Conservation (phyloP, 176 grass and related monocot species). For the Themeda triandra region DNA sequence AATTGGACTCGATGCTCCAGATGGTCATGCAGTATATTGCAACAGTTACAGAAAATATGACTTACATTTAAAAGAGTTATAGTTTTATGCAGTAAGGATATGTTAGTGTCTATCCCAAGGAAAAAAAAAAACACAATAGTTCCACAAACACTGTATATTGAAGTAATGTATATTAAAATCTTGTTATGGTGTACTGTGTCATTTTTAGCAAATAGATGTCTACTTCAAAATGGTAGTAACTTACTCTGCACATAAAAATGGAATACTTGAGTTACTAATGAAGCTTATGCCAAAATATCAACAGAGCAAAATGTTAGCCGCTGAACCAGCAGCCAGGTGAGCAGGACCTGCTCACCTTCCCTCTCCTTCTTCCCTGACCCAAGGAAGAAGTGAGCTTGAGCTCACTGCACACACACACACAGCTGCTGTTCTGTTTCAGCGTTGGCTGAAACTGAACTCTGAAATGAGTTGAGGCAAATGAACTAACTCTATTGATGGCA, state of each 20-base stretch:
- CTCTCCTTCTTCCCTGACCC: no score
- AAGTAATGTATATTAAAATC: background rate
- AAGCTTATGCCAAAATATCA: background rate
- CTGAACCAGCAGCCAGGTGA: no score
- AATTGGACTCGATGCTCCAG: no score
- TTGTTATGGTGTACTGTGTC: background rate
- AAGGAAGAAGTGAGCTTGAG: no score
- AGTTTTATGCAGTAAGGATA: background rate
- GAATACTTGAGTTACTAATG: background rate
- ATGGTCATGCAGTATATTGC: background rate
- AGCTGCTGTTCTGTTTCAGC: no score
- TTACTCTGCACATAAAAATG: background rate
- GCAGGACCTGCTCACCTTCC: no score
- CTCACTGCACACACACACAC: no score
- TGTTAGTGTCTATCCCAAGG: background rate
- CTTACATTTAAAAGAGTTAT: background rate
- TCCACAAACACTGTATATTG: background rate
- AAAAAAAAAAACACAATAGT: background rate
- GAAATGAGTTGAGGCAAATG: no score
- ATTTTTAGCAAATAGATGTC: background rate
- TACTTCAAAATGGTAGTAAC: conserved; percentile 8
- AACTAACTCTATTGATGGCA: no score
- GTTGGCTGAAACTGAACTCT: no score
- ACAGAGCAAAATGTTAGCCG: no score
- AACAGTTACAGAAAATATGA: background rate